Evolutionary conservation across 2,329 filamentous ascomycete genomes (phyloP), one percentile per base, ranked within the genome.

Genomic region (Simplicillium aogashimaense): DNA sequence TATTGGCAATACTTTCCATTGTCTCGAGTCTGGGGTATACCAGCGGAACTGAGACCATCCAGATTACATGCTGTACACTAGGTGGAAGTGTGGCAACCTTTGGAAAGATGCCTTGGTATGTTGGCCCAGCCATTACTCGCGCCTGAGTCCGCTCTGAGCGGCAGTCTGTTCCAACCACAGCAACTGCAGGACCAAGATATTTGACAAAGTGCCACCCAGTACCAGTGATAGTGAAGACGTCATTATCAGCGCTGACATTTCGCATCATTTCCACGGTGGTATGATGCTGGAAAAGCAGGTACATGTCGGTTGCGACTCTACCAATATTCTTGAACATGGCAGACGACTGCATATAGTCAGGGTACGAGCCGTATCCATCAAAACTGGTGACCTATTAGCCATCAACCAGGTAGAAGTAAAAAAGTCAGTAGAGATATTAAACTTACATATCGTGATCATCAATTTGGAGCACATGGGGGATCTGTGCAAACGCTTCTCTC

Each of bases 271-370:
- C 92, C 3, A 94, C 72, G 0, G 90, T 97, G 0, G 92, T 97
- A 60, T 98, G 92, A 56, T 98, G 92, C 57, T 98, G 92, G 71
- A 98, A 98, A 7, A 98, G 75, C 29, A 98, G 73, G 57, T 97
- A 98, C 89, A 95, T 95, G 50, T 97, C 88, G 41, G 94, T 89
- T 16, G 88, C 92, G 45, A 98, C 82, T 30, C 92, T 80, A 17
- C 92, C 92, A 54, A 97, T 94, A 56, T 97, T 97, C 65, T 94
- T 95, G 70, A 98, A 97, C 66, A 97, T 88, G 48, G 94, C 83
- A 14, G 88, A 95, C 49, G 86, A 86, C 57, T 98, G 92, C 90
- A 98, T 97, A 58, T 97, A 94, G 46, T 95, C 88, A 0, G 92
- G 92, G 54, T 97, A 98, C 2, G 88, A 95, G 25, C 92, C 92